Evolutionary conservation across 2,329 filamentous ascomycete species (phyloP).

Genomic region (Fusarium udum): DNA sequence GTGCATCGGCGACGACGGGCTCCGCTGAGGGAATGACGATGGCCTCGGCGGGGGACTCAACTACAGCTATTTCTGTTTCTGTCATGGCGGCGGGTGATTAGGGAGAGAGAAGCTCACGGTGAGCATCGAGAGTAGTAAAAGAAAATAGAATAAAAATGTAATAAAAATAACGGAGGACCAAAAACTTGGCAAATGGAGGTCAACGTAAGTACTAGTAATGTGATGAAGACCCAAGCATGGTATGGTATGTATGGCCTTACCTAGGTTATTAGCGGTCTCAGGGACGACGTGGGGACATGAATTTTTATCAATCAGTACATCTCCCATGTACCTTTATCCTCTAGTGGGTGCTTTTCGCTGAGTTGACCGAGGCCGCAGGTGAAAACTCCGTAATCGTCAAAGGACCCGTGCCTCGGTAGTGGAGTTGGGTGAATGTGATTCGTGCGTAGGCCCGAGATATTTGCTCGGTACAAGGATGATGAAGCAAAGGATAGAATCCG

Average conservation of each 20-base stretch:
- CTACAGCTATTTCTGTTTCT: slow-evolving; percentile 40
- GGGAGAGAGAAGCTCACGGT: slow-evolving; percentile 28
- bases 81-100: slow-evolving; percentile 35
- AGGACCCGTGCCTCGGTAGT: slow-evolving; percentile 37
- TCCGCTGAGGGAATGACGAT: slow-evolving; percentile 39
- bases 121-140: slow-evolving; percentile 19
- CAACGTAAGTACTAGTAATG: not conserved
- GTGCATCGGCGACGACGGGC: slow-evolving; percentile 31
- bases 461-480: not conserved
- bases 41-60: slow-evolving; percentile 38
- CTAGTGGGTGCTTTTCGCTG: slow-evolving; percentile 30
- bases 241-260: not conserved
- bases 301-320: slow-evolving; percentile 21
- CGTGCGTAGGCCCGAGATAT: slow-evolving; percentile 19
- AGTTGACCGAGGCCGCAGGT: slow-evolving; percentile 38
- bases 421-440: slow-evolving; percentile 30
- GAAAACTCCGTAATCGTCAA: slow-evolving; percentile 19
- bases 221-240: not conserved
- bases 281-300: not conserved
- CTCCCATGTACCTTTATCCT: not conserved
- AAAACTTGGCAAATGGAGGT: slow-evolving; percentile 5
- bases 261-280: slow-evolving; percentile 18
- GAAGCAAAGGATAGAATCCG: not conserved
- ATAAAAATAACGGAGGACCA: not conserved
- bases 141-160: not conserved